Base-by-base conservation (phyloP, 1,284 basidiomycete species). In the Coniferiporia sulphurascens region DNA sequence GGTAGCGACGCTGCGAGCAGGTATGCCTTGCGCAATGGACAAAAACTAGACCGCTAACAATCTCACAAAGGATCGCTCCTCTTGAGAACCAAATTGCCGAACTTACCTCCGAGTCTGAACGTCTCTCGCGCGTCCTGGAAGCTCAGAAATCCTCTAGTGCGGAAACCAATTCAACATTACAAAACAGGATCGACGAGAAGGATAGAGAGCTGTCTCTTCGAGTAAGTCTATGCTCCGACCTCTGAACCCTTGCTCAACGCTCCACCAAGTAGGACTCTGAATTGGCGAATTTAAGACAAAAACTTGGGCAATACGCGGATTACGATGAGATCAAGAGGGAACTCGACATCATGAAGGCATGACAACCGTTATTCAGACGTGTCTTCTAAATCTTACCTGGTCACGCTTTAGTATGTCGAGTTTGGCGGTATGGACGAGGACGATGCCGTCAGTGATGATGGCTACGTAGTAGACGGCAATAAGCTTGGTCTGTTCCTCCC, bases 311-410 rank as follows among this genome's bases (percentile, higher is more conserved):
- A 65, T 91, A 88, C 66, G 73, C 73, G 3, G 93, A 97, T 71
- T 98, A 97, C 67, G 95, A 98, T 67, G 95, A 97, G 74, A 86
- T 97, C 70, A 97, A 97, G 76, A 86, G 95, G 46, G 95, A 97
- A 71, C 80, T 97, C 21, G 94, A 95, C 68, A 96, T 97, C 66
- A 92, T 98, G 91, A 97, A 98, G 85, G 94, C 92, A 56, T 22
- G 77, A 66, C 1, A 53, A 50, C 22, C 43, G 17, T 45, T 19
- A 10, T 44, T 19, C 15, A 52, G 50, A 21, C 54, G 19, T 53
- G 13, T 13, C 13, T 52, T 1, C 53, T 44, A 52, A 36, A 45
- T n/a, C 48, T 36, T 36, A 58, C 22, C 17, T 49, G 55, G 57
- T 52, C 53, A 51, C 22, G 58, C 53, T 44, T 17, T 66, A 97